Evolutionary conservation across 768 basidiomycete genomes (phyloP).

Genomic region (Lyophyllum shimeji): DNA sequence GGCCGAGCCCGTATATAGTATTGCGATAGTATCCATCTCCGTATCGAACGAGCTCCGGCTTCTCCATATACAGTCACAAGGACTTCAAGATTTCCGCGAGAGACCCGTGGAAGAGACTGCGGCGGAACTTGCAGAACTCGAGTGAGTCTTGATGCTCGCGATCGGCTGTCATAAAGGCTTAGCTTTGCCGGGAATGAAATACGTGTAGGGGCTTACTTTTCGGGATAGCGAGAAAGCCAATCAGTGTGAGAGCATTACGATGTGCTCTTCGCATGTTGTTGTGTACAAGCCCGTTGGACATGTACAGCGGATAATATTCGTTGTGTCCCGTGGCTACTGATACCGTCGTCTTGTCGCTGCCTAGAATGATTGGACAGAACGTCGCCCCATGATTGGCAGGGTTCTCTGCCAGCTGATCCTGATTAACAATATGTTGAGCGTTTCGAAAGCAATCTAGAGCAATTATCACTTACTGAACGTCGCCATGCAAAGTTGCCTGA

Average conservation of each 20-base stretch:
- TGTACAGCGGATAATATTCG: neutral
- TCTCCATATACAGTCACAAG: neutral
- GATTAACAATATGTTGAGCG: neutral
- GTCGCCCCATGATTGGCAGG: constrained; percentile 12
- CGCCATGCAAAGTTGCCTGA: constrained; percentile 25
- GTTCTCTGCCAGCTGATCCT: constrained; percentile 13
- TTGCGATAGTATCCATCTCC: neutral
- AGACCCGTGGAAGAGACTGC: neutral
- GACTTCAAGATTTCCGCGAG: neutral
- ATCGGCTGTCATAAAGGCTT: neutral
- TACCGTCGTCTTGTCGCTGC: constrained; percentile 30
- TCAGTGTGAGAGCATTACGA: neutral
- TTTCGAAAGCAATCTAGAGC: neutral
- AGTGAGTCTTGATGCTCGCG: neutral
- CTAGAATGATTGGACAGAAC: constrained; percentile 23
- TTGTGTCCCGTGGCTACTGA: constrained; percentile 21
- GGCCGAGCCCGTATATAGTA: neutral
- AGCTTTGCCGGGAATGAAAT: neutral
- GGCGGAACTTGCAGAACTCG: neutral
- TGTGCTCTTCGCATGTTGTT: neutral
- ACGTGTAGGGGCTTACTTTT: neutral
- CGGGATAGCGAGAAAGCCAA: neutral
- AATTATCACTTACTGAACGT: neutral
- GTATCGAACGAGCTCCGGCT: neutral
- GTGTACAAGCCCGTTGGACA: neutral